phyloP scores from a whole-genome alignment of 805 yeast genomes.

The Spathaspora passalidarum region DNA sequence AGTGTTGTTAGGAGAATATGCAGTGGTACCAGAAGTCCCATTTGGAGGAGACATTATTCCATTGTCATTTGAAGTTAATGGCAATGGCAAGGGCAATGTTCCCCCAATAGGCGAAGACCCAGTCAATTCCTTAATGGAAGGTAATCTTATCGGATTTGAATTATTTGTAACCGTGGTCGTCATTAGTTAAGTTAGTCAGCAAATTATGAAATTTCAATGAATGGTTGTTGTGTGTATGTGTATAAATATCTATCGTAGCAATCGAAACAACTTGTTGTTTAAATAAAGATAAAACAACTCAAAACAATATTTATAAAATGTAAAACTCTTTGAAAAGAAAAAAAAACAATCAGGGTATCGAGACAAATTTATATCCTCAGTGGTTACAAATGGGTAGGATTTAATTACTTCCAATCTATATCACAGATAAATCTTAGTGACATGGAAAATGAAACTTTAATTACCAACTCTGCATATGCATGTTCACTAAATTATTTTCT shows the following conservation, averaged over 20 bases:
- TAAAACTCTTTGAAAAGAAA: too few species aligned
- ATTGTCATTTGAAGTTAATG: not conserved
- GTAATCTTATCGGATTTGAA: conserved; percentile 18
- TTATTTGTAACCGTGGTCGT: not conserved
- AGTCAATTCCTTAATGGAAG: conserved; percentile 26
- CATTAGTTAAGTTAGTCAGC: too few species aligned
- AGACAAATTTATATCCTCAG: not conserved
- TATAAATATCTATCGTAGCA: too few species aligned
- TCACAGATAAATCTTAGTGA: not conserved
- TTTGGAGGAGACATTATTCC: too few species aligned
- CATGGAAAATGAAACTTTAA: not conserved
- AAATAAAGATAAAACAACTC: too few species aligned
- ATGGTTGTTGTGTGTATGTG: too few species aligned
- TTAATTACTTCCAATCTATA: not conserved
- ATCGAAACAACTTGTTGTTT: too few species aligned
- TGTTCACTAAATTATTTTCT: not conserved
- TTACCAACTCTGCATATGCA: not conserved
- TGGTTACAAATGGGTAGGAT: not conserved
- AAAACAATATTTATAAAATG: too few species aligned
- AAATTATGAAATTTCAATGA: too few species aligned
- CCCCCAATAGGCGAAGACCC: not conserved
- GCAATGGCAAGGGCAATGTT: not conserved
- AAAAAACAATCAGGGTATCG: not conserved
- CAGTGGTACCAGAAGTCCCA: not conserved
- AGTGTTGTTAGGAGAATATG: not conserved